These are phyloP conservation scores for Aspergillus pseudoterreus DNA, from an alignment of 2,329 filamentous ascomycete genomes.

Conservation along the genomic window DNA sequence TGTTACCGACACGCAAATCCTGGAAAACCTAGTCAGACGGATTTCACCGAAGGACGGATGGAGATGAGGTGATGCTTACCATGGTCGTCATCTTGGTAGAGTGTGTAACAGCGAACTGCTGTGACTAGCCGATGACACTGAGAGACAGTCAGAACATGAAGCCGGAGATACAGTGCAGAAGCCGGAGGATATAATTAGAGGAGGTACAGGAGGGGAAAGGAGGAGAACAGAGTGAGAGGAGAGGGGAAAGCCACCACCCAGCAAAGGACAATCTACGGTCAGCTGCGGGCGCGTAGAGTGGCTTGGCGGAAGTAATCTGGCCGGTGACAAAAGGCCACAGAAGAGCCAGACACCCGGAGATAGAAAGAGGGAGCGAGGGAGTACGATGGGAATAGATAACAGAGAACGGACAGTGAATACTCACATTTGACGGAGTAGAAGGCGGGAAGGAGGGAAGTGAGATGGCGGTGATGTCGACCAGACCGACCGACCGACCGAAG, in stretches of 20 bases:
- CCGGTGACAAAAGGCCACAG: conserved; percentile 2
- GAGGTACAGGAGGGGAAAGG: neutral
- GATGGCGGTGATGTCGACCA: conserved; percentile 22
- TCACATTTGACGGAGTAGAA: neutral
- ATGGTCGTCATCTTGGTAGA: conserved; percentile 36
- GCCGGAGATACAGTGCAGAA: neutral
- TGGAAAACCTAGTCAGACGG: conserved; percentile 40
- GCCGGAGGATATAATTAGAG: neutral
- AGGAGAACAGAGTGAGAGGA: neutral
- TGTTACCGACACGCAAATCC: conserved; percentile 99
- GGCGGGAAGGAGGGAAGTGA: conserved; percentile 9
- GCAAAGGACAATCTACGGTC: conserved; percentile 5
- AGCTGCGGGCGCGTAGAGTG: conserved; percentile 14
- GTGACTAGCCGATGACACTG: conserved; percentile 14
- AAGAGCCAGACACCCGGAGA: neutral
- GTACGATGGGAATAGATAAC: conserved; percentile 3
- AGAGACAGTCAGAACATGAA: neutral
- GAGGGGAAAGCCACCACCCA: conserved; percentile 5
- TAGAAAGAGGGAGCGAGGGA: conserved; percentile 3
- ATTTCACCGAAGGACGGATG: neutral
- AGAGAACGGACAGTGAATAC: conserved; percentile 1
- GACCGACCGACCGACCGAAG: conserved; percentile 14
- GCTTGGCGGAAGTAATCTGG: conserved; percentile 11
- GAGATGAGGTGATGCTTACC: conserved; percentile 23
- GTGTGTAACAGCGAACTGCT: conserved; percentile 26